A percentile compares a stretch with the other conserved stretches of the same genome.
phyloP scores from a whole-genome alignment of 805 yeast genomes.

The Ogataea sp. region DNA sequence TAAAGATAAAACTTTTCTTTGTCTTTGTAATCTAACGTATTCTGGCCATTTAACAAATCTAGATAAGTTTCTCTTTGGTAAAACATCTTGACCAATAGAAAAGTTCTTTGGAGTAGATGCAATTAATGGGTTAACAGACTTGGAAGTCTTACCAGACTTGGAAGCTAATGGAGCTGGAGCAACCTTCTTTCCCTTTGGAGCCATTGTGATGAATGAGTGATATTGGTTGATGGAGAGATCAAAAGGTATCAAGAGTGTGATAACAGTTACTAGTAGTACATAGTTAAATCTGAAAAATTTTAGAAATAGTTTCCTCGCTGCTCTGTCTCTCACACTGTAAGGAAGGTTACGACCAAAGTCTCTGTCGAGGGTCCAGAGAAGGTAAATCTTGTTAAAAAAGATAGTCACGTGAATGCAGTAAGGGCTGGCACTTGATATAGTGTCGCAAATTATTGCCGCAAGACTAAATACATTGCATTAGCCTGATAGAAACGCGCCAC shows the following conservation, averaged over 20 bases:
- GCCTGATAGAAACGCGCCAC: too few species aligned
- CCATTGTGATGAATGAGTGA: slow-evolving; percentile 4
- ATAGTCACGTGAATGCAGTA: neutral
- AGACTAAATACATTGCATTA: neutral
- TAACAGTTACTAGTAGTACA: too few species aligned
- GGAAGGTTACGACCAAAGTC: too few species aligned
- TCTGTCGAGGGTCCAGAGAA: too few species aligned
- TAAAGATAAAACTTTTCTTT: slow-evolving; percentile 85
- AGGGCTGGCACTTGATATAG: neutral
- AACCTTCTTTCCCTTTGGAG: slow-evolving; percentile 64
- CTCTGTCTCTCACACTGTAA: too few species aligned
- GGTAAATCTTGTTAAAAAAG: neutral
- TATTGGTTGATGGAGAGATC: neutral
- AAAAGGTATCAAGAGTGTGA: neutral
- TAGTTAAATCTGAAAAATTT: neutral
- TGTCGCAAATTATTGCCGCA: neutral
- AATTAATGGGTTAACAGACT: slow-evolving; percentile 68
- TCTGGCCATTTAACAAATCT: slow-evolving; percentile 98
- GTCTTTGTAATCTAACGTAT: slow-evolving; percentile 95
- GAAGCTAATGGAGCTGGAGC: slow-evolving; percentile 95
- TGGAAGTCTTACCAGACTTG: slow-evolving; percentile 45
- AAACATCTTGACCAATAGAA: slow-evolving; percentile 91
- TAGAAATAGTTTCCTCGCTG: too few species aligned
- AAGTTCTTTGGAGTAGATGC: slow-evolving; percentile 83
- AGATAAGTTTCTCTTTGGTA: slow-evolving; percentile 88